These are phyloP conservation scores for Ploettnerulaceae sp. DNA, from an alignment of 2,329 filamentous ascomycete genomes.

Conservation along the genomic window DNA sequence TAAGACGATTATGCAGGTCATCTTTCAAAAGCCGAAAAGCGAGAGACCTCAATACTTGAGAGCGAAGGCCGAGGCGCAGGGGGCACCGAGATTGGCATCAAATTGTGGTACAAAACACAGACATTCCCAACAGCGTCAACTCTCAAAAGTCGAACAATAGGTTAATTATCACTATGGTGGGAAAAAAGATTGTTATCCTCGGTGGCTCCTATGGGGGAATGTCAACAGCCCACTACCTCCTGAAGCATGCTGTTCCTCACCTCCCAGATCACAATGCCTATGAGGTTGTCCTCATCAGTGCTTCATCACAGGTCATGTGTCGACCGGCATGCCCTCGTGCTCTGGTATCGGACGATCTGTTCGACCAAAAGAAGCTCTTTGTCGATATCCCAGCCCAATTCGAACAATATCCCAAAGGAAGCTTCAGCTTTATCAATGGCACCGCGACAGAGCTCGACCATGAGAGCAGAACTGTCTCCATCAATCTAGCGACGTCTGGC, in stretches of 20 bases:
- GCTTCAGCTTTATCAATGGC: conserved; percentile 42
- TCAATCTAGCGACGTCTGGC: conserved; percentile 20
- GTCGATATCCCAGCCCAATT: conserved; percentile 38
- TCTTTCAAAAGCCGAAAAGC: too few species aligned
- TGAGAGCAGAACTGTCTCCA: conserved; percentile 32
- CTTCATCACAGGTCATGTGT: conserved; percentile 39
- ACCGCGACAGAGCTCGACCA: conserved; percentile 37
- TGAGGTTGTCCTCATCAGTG: conserved; percentile 41
- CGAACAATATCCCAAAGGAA: conserved; percentile 35
- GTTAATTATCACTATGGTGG: not conserved
- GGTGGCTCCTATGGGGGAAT: conserved; percentile 50
- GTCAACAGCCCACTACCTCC: conserved; percentile 48
- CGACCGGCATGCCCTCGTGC: conserved; percentile 44
- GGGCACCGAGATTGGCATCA: too few species aligned
- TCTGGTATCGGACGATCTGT: conserved; percentile 41
- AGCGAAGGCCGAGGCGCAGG: too few species aligned
- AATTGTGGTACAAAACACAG: too few species aligned
- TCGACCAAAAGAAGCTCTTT: conserved; percentile 43
- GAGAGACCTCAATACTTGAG: too few species aligned
- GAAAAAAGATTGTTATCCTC: conserved; percentile 43
- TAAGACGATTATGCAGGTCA: too few species aligned
- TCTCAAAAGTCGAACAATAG: too few species aligned
- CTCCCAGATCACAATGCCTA: conserved; percentile 35
- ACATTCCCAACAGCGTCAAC: too few species aligned
- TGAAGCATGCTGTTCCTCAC: conserved; percentile 45